These are phyloP conservation scores for Vitis riparia DNA, from an alignment of 164 flowering plant genomes.

Conservation along the genomic window DNA sequence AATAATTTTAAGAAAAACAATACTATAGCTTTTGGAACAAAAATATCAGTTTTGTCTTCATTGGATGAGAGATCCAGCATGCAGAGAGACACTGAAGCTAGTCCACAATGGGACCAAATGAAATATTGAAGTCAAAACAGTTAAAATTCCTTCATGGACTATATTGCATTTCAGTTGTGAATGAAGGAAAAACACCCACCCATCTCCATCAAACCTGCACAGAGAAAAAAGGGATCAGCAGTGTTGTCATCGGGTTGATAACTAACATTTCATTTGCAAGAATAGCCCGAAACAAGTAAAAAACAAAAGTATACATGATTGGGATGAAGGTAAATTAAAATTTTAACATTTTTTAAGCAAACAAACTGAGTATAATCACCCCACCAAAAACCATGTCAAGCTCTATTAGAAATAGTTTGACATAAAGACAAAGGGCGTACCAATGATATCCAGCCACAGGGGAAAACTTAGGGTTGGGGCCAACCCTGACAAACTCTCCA, in stretches of 20 bases:
- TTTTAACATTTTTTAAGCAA: too few species aligned
- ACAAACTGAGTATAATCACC: too few species aligned
- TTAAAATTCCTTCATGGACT: not conserved
- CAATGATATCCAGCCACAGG: conserved; percentile 97
- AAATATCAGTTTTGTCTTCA: not conserved
- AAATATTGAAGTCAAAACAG: not conserved
- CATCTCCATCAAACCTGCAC: conserved; percentile 99
- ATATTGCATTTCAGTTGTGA: not conserved
- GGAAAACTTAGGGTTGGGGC: conserved; percentile 89
- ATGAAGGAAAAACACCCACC: conserved; percentile 50
- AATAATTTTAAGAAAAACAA: not conserved
- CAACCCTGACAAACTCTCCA: conserved; percentile 97
- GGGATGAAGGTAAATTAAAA: too few species aligned
- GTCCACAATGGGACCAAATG: not conserved
- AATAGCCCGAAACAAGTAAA: not conserved
- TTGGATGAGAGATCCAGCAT: not conserved
- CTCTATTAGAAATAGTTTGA: not conserved
- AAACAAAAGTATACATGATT: too few species aligned
- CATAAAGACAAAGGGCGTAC: conserved; percentile 31
- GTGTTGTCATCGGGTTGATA: not conserved
- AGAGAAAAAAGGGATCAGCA: conserved; percentile 18
- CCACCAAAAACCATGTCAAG: too few species aligned
- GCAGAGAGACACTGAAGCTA: conserved; percentile 6
- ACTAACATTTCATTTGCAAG: not conserved
- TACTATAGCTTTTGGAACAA: not conserved